A percentile compares a stretch with the other conserved stretches of the same genome.
Evolutionary conservation across 768 basidiomycete species (phyloP).

Genomic region (Mycena indigotica): DNA sequence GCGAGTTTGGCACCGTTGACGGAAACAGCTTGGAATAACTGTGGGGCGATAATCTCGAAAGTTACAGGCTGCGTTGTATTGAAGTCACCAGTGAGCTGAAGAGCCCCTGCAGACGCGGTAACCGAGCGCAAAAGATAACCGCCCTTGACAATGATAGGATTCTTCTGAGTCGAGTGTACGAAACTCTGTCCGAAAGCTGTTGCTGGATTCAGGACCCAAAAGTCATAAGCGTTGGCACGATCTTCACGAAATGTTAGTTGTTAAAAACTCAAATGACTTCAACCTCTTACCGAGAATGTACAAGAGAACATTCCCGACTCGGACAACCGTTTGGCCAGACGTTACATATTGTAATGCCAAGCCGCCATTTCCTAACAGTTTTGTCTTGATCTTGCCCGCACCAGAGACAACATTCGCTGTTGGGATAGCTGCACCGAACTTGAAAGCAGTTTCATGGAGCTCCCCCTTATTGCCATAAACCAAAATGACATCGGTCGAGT

Average conservation of each 20-base stretch:
- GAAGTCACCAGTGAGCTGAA: constrained; percentile 47
- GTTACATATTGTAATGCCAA: constrained; percentile 50
- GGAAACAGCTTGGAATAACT: constrained; percentile 40
- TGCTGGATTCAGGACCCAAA: constrained; percentile 52
- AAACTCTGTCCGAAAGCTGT: constrained; percentile 37
- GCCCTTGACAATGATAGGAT: constrained; percentile 50
- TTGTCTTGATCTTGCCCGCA: constrained; percentile 37
- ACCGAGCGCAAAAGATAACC: constrained; percentile 50
- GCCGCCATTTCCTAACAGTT: constrained; percentile 34
- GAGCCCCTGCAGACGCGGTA: constrained; percentile 35
- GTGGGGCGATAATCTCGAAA: constrained; percentile 52
- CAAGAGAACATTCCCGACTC: constrained; percentile 43
- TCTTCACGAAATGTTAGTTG: constrained; percentile 31
- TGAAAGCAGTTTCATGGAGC: constrained; percentile 53
- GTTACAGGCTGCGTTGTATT: constrained; percentile 37
- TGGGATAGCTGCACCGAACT: constrained; percentile 31
- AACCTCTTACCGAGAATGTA: constrained; percentile 49
- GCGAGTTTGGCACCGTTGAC: constrained; percentile 44
- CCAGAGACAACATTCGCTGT: constrained; percentile 39
- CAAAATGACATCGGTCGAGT: constrained; percentile 48
- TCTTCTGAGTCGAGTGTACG: constrained; percentile 39
- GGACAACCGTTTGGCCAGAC: constrained; percentile 47
- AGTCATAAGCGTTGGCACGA: constrained; percentile 50
- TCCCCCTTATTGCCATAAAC: constrained; percentile 51
- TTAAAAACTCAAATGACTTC: not conserved